Evolutionary conservation across 306 rosid species (phyloP).

Genomic region (Medicago arabica): DNA sequence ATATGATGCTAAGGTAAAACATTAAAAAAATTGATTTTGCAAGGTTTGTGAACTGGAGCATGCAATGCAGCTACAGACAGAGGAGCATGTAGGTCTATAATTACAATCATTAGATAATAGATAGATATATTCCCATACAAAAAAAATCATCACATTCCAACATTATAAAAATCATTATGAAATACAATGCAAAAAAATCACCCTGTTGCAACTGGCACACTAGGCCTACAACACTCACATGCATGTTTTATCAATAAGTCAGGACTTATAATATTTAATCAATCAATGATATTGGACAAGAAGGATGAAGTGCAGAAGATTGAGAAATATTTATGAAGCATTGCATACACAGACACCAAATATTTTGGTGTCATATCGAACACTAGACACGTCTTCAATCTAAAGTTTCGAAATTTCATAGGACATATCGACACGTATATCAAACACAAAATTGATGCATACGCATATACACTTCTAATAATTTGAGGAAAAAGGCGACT

Average conservation of each 20-base stretch:
- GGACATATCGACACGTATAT: not conserved
- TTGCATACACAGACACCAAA: no score
- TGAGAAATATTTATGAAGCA: no score
- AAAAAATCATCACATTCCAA: constrained; percentile 2
- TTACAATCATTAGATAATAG: constrained; percentile 6
- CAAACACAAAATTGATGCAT: not conserved
- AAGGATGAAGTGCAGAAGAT: no score
- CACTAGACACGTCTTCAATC: no score
- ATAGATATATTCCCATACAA: not conserved
- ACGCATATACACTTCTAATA: not conserved
- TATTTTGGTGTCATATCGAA: no score
- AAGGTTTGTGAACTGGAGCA: not conserved
- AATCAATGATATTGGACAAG: no score
- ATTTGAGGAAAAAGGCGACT: no score
- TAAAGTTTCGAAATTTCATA: no score
- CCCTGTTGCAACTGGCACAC: not conserved
- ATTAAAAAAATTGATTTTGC: not conserved
- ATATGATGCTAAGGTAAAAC: not conserved
- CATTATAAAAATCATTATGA: constrained; percentile 4
- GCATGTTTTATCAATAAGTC: constrained; percentile 19
- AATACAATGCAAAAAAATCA: not conserved
- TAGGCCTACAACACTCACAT: not conserved
- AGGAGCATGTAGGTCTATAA: not conserved
- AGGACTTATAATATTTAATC: no score
- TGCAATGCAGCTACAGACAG: not conserved